Base-by-base conservation (phyloP, 306 rosid species). In the Abrus precatorius region DNA sequence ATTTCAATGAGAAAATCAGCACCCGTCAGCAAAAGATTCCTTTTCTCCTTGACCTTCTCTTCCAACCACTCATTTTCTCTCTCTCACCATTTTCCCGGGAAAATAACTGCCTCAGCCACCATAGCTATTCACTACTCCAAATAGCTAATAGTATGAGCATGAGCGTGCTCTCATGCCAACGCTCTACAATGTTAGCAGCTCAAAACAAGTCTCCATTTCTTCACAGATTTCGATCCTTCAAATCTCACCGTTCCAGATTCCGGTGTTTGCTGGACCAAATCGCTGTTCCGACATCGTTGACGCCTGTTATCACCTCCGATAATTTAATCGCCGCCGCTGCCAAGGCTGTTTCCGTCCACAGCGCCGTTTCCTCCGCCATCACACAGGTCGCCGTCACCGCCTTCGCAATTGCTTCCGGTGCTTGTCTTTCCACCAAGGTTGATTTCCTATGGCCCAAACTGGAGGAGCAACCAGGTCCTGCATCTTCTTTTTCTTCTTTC, bases 341-440 rank as follows among this genome's bases (percentile, higher is more conserved):
- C 0, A 87, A 87, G 13, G 89, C 88, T 1, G 87, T 89, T 32
- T 90, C 95, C 12, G 82, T 84, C 52, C 99, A 95, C 67, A 90
- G 92, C 44, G 97, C 97, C 75, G 99, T 93, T 64, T 84, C 93
- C 69, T 95, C 97, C 50, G 95, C 97, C 69, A 95, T 95, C 85
- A 95, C 97, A 2, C 99, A 95, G 33, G 97, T 95, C 5, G 99
- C 99, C 9, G 97, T 95, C 83, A 92, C 98, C 75, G 98, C 98
- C 56, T 88, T 95, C 33, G 97, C 99, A 20, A 93, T 95, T 56
- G 99, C 99, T 69, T 95, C 99, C 69, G 99, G 99, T 2, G 99
- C 99, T 67, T 95, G 99, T 52, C 97, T 95, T 20, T 95, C 99
- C 69, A 93, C 99, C 9, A 93, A 90, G 82, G 95, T 95, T 72